These are phyloP conservation scores for Yamadazyma ubonensis DNA, from an alignment of 805 yeast species.

Conservation along the genomic window DNA sequence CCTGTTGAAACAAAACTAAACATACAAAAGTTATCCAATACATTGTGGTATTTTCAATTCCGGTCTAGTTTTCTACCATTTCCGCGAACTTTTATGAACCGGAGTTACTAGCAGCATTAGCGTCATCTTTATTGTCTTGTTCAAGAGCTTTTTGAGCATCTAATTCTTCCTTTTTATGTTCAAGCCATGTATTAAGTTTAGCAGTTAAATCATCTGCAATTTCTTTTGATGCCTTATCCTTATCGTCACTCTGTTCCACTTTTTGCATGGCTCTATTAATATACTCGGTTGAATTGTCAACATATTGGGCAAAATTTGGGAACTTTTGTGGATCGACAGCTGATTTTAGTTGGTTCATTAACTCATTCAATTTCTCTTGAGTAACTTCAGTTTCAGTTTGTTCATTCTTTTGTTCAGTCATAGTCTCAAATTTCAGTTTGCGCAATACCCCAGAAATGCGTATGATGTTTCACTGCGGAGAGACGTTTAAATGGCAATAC, in stretches of 20 bases:
- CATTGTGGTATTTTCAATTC: too few species aligned
- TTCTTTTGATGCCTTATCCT: conserved; percentile 32
- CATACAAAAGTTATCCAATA: too few species aligned
- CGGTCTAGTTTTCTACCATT: too few species aligned
- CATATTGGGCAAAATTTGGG: conserved; percentile 26
- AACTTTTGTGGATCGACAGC: conserved; percentile 30
- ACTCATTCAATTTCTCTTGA: conserved; percentile 5
- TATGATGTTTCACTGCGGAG: neutral
- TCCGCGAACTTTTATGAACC: too few species aligned
- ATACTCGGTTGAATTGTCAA: conserved; percentile 27
- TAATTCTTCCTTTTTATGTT: conserved; percentile 13
- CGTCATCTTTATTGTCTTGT: neutral
- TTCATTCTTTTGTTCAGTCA: conserved; percentile 3
- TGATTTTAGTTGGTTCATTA: conserved; percentile 10
- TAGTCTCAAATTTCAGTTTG: neutral
- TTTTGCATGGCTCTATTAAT: conserved; percentile 24
- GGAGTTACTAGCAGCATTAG: neutral
- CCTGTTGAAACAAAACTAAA: conserved; percentile 3
- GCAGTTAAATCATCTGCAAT: conserved; percentile 34
- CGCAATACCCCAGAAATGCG: neutral
- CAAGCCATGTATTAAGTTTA: conserved; percentile 30
- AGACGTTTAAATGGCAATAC: neutral
- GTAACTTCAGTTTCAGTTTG: neutral
- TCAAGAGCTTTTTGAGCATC: conserved; percentile 5
- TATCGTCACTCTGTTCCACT: conserved; percentile 32